Base-by-base conservation (phyloP, 495 filamentous ascomycete genomes). In the Xylaria telfairii region DNA sequence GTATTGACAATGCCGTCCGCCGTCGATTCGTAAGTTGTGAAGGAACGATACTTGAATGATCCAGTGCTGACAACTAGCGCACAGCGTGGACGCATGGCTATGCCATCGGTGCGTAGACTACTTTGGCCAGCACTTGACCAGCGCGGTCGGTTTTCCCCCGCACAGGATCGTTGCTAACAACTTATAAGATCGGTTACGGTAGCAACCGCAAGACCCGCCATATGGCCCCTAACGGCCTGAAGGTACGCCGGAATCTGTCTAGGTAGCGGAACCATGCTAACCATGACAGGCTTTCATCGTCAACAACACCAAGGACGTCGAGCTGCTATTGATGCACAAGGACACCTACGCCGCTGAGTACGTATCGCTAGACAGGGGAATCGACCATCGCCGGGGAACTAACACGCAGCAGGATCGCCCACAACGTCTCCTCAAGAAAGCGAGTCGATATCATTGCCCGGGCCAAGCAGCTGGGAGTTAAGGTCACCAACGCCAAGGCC, bases 301-400 rank as follows among this genome's bases (percentile, higher is more conserved):
- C 85, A 91, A 93, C 89, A 98, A 98, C 90, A 81, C 90, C 83
- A 86, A 89, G 80, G 96, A 98, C 79, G 91, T 99, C 80, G 95
- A 98, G 86, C 91, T 99, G 72, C 92, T 99, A 76, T 89, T 99
- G 71, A 99, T 99, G 96, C 96, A 99, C 91, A 98, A 98, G 92
- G 91, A 91, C 82, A 97, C 93, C 82, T 97, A 90, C 86, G 96
- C 96, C 82, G 96, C 96, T 80, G 96, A 98, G 96, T 98, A 92
- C 78, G 94, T 89, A 56, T 19, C 49, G 60, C 34, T 60, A 30
- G 44, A 49, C 56, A 39, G 62, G 10, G 21, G 46, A 54, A 1
- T 17, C n/a, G 9, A 53, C 51, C 28, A 19, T 64, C 60, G 51
- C 28, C 44, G 32, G 66, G 47, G 66, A 74, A 69, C 71, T 78